Base-by-base conservation (phyloP, 768 basidiomycete genomes). In the Boletus bicolor region DNA sequence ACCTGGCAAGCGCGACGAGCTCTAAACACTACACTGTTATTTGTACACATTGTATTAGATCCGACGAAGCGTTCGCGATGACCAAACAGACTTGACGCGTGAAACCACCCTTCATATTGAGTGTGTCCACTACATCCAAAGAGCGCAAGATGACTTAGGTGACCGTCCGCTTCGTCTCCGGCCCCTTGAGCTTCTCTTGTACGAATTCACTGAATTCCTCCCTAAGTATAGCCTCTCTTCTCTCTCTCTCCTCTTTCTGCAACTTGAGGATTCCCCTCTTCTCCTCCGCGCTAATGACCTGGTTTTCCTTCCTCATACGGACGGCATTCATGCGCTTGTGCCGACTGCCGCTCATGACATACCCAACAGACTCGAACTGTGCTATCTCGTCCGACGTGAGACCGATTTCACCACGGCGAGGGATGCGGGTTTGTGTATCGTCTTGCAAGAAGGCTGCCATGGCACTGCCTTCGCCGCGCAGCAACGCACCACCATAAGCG, bases 321-420 rank as follows among this genome's bases (percentile, higher is more conserved):
- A 99, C 96, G 1, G 97, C 96, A 63, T 98, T 99, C 97, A 99
- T 99, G 72, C 93, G 82, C 60, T 90, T 82, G 72, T 99, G 94
- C 58, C 96, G 77, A 65, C 85, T 90, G 44, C 96, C 97, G 63
- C 90, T 93, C 97, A 98, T 99, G 45, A 99, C 97, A 72, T 97
- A 99, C 17, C 97, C 97, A 8, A 89, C 89, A 24, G 78, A 66
- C 76, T 99, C 97, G 73, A 82, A 98, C 68, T 81, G 70, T 7
- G 87, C 93, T 61, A 99, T 99, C 70, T 92, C 83, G 32, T 86
- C 85, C 12, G 92, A 85, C 10, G 88, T 87, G 61, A 99, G 76
- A 53, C 97, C 97, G 63, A 99, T 98, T 75, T 99, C 97, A 74
- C 97, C 97, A 79, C 97, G 91, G 60, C 97, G 92, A 1, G 97